phyloP scores from a whole-genome alignment of 1,284 basidiomycete species.

The Ustilago crameri region DNA sequence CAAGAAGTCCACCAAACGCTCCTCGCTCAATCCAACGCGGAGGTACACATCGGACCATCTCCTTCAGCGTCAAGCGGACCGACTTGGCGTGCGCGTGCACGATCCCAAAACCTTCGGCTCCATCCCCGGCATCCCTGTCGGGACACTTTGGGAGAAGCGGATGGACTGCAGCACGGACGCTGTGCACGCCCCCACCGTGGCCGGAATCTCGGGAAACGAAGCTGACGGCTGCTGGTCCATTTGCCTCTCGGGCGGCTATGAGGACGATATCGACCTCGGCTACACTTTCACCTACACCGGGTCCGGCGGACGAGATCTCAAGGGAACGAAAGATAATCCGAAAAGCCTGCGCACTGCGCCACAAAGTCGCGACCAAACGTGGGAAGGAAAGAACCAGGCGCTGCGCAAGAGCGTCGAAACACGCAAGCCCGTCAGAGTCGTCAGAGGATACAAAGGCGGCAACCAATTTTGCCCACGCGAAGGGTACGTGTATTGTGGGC shows the following conservation, averaged over 20 bases:
- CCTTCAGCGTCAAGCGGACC: conserved; percentile 27
- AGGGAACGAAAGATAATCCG: conserved; percentile 78
- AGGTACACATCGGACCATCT: not conserved
- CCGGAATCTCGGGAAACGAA: conserved; percentile 77
- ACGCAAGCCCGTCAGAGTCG: conserved; percentile 80
- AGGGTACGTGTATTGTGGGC: conserved; percentile 83
- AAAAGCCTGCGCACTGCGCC: conserved; percentile 83
- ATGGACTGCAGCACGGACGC: conserved; percentile 50
- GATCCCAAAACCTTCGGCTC: conserved; percentile 54
- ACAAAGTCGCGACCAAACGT: conserved; percentile 81
- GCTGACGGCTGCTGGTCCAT: conserved; percentile 79
- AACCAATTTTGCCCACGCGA: conserved; percentile 68
- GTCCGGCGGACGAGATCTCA: conserved; percentile 80
- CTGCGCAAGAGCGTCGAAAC: conserved; percentile 77
- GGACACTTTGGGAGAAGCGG: conserved; percentile 45
- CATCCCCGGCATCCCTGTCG: conserved; percentile 68
- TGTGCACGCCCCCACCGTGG: conserved; percentile 75
- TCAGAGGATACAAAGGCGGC: conserved; percentile 80
- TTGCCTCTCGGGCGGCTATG: conserved; percentile 81
- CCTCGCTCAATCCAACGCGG: conserved; percentile 14
- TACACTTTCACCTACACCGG: conserved; percentile 77
- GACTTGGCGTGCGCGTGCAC: conserved; percentile 36
- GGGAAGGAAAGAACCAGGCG: conserved; percentile 79
- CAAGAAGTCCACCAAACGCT: not conserved
- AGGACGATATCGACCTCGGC: conserved; percentile 83